phyloP scores from a whole-genome alignment of 2,329 filamentous ascomycete genomes.

The Aspergillus novoparasiticus region DNA sequence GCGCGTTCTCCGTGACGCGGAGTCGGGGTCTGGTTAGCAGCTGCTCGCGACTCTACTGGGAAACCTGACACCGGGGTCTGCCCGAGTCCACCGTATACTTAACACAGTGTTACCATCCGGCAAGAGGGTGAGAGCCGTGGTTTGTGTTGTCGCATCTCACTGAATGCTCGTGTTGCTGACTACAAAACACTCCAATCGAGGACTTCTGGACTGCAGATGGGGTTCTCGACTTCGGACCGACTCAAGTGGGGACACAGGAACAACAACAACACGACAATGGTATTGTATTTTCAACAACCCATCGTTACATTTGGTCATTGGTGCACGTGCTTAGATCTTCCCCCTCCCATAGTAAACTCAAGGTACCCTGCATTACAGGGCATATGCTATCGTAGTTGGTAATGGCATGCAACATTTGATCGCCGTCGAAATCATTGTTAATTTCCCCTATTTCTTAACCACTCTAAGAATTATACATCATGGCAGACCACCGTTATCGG shows the following conservation, averaged over 20 bases:
- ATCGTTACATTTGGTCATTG: not conserved
- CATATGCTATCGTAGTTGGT: not conserved
- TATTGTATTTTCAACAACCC: not conserved
- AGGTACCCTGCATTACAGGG: not conserved
- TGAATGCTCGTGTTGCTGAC: not conserved
- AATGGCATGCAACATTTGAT: not conserved
- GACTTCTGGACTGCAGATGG: not conserved
- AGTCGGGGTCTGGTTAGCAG: not conserved
- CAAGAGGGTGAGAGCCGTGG: not conserved
- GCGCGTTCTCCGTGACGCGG: not conserved
- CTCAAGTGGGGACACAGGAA: slow-evolving; percentile 2
- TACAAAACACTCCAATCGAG: not conserved
- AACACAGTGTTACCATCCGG: not conserved
- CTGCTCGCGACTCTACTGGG: not conserved
- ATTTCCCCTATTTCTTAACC: not conserved
- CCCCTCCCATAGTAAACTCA: not conserved
- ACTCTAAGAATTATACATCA: not conserved
- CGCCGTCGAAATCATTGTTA: not conserved
- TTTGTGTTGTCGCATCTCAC: not conserved
- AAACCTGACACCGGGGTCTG: not conserved
- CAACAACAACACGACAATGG: slow-evolving; percentile 1
- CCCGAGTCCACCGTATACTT: not conserved
- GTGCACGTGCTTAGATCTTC: not conserved
- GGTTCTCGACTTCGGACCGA: not conserved
- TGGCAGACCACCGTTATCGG: not conserved